Percentiles rank a stretch among this genome's conserved stretches.
Evolutionary conservation across 345 rosid species (phyloP).

Genomic region (Fremontodendron californicum): DNA sequence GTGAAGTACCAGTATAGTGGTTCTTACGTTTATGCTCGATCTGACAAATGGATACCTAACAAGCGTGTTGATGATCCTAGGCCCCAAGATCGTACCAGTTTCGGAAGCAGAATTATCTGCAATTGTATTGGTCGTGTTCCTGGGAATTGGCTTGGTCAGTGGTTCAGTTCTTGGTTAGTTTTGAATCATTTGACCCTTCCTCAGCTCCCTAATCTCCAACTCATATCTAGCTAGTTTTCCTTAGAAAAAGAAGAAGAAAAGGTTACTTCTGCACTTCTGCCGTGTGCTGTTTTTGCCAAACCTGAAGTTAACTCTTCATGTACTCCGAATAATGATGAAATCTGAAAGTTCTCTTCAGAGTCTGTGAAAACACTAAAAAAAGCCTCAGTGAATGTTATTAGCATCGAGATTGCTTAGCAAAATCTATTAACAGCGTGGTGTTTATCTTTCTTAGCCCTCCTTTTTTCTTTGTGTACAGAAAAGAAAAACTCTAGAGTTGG

Average conservation of each 20-base stretch:
- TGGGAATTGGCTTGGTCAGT: constrained; percentile 67
- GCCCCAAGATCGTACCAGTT: constrained; percentile 71
- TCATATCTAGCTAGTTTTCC: neutral
- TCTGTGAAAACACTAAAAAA: neutral
- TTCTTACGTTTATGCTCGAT: constrained; percentile 69
- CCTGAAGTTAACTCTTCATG: neutral
- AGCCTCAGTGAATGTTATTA: neutral
- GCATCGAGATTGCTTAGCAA: neutral
- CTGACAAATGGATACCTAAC: constrained; percentile 78
- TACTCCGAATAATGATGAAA: neutral
- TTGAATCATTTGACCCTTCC: constrained; percentile 51
- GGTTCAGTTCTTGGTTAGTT: constrained; percentile 85
- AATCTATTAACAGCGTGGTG: neutral
- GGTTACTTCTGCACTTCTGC: neutral
- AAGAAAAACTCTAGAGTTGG: neutral
- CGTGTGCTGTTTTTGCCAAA: neutral
- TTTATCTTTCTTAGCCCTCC: too few relatives aligned
- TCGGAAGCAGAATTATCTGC: constrained; percentile 83
- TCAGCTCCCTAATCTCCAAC: neutral
- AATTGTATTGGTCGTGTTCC: constrained; percentile 61
- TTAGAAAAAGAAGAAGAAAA: neutral
- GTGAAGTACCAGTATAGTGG: constrained; percentile 61
- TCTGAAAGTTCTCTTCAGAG: neutral
- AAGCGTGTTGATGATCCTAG: constrained; percentile 78
- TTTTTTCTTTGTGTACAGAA: too few relatives aligned